Base-by-base conservation (phyloP, 441 rosid genomes). In the Erysimum pusillum region DNA sequence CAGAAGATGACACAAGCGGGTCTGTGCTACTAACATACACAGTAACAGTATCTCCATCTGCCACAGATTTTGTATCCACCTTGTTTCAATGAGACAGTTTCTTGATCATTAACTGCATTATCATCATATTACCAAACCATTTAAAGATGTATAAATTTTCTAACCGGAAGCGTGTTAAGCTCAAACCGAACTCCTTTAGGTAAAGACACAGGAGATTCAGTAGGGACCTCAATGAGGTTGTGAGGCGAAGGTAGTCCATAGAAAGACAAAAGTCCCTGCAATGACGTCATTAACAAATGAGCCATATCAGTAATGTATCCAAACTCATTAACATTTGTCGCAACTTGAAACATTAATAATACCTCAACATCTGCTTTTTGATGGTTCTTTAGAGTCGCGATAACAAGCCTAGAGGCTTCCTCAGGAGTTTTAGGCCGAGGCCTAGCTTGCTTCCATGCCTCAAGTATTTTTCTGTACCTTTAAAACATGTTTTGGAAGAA, bases 41-140 rank as follows among this genome's bases (percentile, higher is more conserved):
- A 12, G 89, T 79, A 18, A 95, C 73, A 0, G 92, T 87, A 73
- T 95, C 98, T 36, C 98, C 97, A 83, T 95, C 99, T 2, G 95
- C 22, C 45, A 93, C 83, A 58, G 92, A 86, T 80, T 78, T 90
- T 31, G 86, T 75, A 79, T 90, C 98, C 77, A 95, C 92, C 99
- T 95, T 48, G 76, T 78, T 77, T 70, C 63, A 68, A 73, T 61
- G n/a, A 46, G 15, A 11, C 22, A 66, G 3, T 60, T 58, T 68
- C 35, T 74, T 64, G 41, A 74, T 79, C 41, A 72, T 61, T 9
- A 68, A 67, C 53, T 56, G 52, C 39, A 68, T 53, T 38, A 14
- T 51, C 49, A 31, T 36, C n/a, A 67, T 52, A 31, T 9, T 4
- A 6, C 11, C 15, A 58, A 53, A 67, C 4, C 12, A 13, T 39